Base-by-base conservation (phyloP, 2,329 filamentous ascomycete genomes). In the Chaetomium sp. region DNA sequence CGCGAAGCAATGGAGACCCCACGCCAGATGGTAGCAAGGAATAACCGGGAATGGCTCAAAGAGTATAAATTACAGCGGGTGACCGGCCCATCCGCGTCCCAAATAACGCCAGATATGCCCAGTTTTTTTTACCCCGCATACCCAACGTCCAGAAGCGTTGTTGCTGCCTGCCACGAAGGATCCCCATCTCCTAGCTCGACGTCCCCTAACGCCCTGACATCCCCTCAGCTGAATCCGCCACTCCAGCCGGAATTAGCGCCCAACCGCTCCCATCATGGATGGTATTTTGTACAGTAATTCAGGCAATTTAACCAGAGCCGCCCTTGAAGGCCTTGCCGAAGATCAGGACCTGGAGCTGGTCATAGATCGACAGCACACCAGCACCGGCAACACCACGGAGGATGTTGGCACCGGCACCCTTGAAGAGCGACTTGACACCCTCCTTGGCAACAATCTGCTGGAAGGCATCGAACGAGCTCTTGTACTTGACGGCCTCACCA, bases 341-440 rank as follows among this genome's bases (percentile, higher is more conserved):
- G 79, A 99, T 80, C 77, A 99, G 79, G 76, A 99, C 86, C 88
- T 99, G 94, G 78, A 89, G 89, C 86, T 97, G 92, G 79, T 99
- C 94, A 82, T 99, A 99, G 90, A 99, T 96, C 78, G 94, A 99
- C 76, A 99, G 85, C 76, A 99, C 94, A 99, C 94, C 94, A 82
- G 94, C 94, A 90, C 94, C 95, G 74, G 94, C 94, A 74, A 99
- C 94, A 96, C 94, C 95, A 96, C 94, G 94, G 82, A 99, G 94
- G 75, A 99, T 99, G 90, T 99, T 99, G 86, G 94, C 94, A 90
- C 94, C 94, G 76, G 94, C 94, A 91, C 94, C 94, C 90, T 99
- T 99, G 91, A 99, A 99, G 79, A 99, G 92, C 72, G 94, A 99
- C 82, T 85, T 89, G 79, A 95, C 81, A 85, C 94, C 94, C 85